phyloP scores from a whole-genome alignment of 345 rosid species.

The Limnanthes douglasii region DNA sequence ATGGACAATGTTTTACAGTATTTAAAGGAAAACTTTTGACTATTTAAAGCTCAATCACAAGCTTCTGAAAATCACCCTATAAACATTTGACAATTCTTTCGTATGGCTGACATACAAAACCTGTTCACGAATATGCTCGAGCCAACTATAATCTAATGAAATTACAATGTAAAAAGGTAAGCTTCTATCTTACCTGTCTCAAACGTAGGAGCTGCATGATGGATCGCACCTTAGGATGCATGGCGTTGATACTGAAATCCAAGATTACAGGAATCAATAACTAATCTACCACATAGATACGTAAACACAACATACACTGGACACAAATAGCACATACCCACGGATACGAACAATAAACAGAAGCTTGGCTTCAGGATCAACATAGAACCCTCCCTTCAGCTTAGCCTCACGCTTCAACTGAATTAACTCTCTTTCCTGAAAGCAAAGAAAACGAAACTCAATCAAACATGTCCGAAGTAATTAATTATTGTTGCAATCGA shows the following conservation, averaged over 20 bases:
- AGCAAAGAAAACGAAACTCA: too few relatives aligned
- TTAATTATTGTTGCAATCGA: too few relatives aligned
- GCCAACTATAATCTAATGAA: too few relatives aligned
- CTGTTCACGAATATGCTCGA: too few relatives aligned
- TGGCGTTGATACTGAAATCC: constrained; percentile 64
- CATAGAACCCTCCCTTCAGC: constrained; percentile 83
- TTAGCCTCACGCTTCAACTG: constrained; percentile 70
- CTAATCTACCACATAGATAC: background rate
- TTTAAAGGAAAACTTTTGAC: too few relatives aligned
- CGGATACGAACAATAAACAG: constrained; percentile 68
- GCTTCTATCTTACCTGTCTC: constrained; percentile 47
- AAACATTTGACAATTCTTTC: too few relatives aligned
- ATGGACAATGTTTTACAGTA: too few relatives aligned
- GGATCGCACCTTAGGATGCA: constrained; percentile 73
- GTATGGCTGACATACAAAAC: too few relatives aligned
- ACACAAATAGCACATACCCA: constrained; percentile 26
- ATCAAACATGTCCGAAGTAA: too few relatives aligned
- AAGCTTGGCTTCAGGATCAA: constrained; percentile 79
- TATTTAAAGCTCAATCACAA: too few relatives aligned
- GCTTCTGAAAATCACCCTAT: too few relatives aligned
- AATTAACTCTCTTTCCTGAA: constrained; percentile 50
- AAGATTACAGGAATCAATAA: background rate
- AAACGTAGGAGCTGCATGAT: constrained; percentile 88
- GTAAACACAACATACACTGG: background rate
- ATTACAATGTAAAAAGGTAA: too few relatives aligned